A percentile compares a stretch with the other conserved stretches of the same genome.
Conservation (phyloP, 2,329 filamentous ascomycete species). For the Epichloe baconii region DNA sequence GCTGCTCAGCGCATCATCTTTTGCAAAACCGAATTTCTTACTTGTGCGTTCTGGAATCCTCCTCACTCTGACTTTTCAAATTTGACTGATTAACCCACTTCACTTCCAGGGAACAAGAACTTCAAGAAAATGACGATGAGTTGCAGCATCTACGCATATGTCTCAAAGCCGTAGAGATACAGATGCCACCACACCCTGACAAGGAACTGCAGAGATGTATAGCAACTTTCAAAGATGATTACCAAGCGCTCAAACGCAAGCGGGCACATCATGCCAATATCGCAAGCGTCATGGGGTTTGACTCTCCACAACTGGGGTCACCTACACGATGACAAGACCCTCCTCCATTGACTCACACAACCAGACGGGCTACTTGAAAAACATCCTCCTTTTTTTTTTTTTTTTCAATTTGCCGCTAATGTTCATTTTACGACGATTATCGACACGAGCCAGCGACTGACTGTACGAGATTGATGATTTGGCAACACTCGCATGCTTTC, state of each 20-base stretch:
- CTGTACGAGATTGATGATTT: constrained; percentile 4
- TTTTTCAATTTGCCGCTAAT: background rate
- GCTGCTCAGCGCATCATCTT: constrained; percentile 45
- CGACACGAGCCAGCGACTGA: constrained; percentile 3
- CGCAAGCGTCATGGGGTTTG: constrained; percentile 15
- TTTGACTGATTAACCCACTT: background rate
- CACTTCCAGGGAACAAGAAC: constrained; percentile 36
- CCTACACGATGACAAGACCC: constrained; percentile 7
- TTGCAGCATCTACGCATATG: constrained; percentile 48
- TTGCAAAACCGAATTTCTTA: constrained; percentile 45
- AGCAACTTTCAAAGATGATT: constrained; percentile 48
- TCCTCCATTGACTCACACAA: background rate
- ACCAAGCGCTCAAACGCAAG: constrained; percentile 34
- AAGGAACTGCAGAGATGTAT: constrained; percentile 46
- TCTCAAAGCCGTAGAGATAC: constrained; percentile 48
- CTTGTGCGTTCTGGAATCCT: constrained; percentile 29
- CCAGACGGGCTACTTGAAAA: background rate
- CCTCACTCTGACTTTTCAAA: background rate
- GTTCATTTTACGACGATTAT: background rate
- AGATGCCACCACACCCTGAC: constrained; percentile 38
- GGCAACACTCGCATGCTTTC: background rate
- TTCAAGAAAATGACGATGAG: constrained; percentile 44
- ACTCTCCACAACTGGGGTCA: constrained; percentile 15
- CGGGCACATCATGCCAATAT: constrained; percentile 22
- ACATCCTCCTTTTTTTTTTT: background rate